Conservation (phyloP, 208 protist genomes). For the Leishmania turanica region DNA sequence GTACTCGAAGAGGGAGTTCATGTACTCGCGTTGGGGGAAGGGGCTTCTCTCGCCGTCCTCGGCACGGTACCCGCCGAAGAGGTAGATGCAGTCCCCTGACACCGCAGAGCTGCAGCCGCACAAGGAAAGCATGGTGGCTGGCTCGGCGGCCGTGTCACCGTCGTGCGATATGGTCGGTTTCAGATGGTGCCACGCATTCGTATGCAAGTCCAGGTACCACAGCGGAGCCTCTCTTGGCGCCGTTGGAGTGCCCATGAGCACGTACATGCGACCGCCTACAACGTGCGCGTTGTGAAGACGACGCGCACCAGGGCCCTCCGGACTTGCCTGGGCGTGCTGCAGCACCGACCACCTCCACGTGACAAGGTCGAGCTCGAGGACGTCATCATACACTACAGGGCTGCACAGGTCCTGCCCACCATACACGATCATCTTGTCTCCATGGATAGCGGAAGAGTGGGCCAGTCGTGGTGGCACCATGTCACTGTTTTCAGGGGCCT, state of each 20-base stretch:
- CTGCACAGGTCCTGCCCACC: slow-evolving; percentile 67
- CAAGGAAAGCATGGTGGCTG: slow-evolving; percentile 31
- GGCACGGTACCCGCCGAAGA: slow-evolving; percentile 60
- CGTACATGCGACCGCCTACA: slow-evolving; percentile 74
- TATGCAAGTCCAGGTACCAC: slow-evolving; percentile 74
- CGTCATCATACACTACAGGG: slow-evolving; percentile 50
- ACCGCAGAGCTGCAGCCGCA: slow-evolving; percentile 61
- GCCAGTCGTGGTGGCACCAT: slow-evolving; percentile 55
- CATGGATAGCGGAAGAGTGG: slow-evolving; percentile 64
- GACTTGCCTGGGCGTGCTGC: slow-evolving; percentile 46
- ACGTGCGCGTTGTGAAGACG: slow-evolving; percentile 75
- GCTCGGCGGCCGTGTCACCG: not conserved
- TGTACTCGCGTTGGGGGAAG: slow-evolving; percentile 31
- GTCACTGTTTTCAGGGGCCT: slow-evolving; percentile 50
- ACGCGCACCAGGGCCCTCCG: slow-evolving; percentile 73
- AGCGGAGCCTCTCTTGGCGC: slow-evolving; percentile 22
- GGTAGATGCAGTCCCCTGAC: slow-evolving; percentile 54
- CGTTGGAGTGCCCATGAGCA: slow-evolving; percentile 62
- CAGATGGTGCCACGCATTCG: slow-evolving; percentile 57
- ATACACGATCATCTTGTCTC: slow-evolving; percentile 89
- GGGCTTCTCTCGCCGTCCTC: not conserved
- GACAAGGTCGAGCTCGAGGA: slow-evolving; percentile 69
- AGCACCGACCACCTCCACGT: slow-evolving; percentile 73
- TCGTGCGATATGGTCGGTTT: slow-evolving; percentile 5
- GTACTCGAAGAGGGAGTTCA: slow-evolving; percentile 55